These are phyloP conservation scores for Triticum aestivum DNA, from an alignment of 176 grass and related monocot genomes.

Conservation along the genomic window DNA sequence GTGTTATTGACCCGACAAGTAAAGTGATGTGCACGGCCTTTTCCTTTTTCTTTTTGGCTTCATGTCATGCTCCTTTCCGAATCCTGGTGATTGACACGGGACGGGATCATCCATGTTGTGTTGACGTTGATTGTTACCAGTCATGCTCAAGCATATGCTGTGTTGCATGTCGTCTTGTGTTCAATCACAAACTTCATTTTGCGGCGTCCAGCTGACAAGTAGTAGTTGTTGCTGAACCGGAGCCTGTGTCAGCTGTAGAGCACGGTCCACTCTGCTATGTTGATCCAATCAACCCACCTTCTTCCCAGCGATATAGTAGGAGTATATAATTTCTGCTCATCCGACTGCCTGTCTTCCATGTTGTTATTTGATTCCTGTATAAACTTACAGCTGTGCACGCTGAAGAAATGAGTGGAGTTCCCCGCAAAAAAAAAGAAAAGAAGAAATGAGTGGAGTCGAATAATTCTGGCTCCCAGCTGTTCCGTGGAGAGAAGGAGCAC, in stretches of 20 bases:
- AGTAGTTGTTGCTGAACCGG: background rate
- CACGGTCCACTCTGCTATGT: background rate
- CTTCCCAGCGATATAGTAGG: background rate
- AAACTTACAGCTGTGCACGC: background rate
- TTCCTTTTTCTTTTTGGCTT: background rate
- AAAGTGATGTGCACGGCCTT: conserved; percentile 24
- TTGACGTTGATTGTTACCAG: conserved; percentile 23
- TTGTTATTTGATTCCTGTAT: background rate
- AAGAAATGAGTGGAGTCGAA: background rate
- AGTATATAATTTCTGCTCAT: background rate
- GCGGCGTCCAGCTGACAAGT: too few relatives aligned
- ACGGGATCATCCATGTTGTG: background rate
- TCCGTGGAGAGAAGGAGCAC: background rate
- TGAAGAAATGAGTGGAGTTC: background rate
- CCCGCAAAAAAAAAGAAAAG: too few relatives aligned
- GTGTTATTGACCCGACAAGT: conserved; percentile 37
- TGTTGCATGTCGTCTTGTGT: background rate
- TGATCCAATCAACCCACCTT: background rate
- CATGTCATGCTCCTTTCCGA: background rate
- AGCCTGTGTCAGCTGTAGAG: background rate
- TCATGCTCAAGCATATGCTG: background rate
- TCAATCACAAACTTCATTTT: background rate
- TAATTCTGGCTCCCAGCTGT: background rate
- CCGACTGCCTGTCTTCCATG: background rate
- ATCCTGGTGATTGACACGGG: background rate